Conservation (phyloP, 306 rosid species). For the Sophora flavescens region DNA sequence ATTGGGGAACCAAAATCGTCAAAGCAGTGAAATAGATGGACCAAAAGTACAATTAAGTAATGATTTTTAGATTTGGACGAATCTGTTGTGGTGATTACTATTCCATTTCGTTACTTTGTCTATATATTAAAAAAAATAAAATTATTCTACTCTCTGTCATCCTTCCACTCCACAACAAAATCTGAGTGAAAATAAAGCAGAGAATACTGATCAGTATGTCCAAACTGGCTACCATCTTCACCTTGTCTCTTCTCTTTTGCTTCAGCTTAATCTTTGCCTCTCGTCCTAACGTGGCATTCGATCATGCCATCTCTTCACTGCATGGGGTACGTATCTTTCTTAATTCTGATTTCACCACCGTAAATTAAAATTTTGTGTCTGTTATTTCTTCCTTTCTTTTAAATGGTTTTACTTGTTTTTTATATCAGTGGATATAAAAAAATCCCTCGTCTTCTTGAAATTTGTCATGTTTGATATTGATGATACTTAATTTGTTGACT, state of each 20-base stretch:
- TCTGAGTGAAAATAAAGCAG: neutral
- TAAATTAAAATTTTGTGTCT: neutral
- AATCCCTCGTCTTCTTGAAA: neutral
- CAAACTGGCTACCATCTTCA: conserved; percentile 51
- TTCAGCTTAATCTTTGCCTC: conserved; percentile 47
- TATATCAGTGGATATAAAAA: neutral
- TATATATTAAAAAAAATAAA: neutral
- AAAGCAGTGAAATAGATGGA: no score
- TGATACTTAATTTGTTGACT: neutral
- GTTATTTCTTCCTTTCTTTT: neutral
- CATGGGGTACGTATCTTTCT: conserved; percentile 42
- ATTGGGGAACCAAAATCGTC: no score
- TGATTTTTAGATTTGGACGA: neutral
- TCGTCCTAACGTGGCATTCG: conserved; percentile 39
- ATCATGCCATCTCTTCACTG: conserved; percentile 5
- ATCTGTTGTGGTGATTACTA: neutral
- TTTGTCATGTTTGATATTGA: neutral
- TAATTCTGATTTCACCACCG: no score
- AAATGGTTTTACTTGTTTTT: neutral
- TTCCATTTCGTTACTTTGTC: neutral
- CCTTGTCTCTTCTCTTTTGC: conserved; percentile 56
- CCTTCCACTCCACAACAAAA: neutral
- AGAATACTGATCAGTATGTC: conserved; percentile 43
- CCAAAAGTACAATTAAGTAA: no score
- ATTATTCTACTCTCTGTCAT: neutral